Evolutionary conservation across 2,329 filamentous ascomycete genomes (phyloP).

Genomic region (Grosmannia serpens): DNA sequence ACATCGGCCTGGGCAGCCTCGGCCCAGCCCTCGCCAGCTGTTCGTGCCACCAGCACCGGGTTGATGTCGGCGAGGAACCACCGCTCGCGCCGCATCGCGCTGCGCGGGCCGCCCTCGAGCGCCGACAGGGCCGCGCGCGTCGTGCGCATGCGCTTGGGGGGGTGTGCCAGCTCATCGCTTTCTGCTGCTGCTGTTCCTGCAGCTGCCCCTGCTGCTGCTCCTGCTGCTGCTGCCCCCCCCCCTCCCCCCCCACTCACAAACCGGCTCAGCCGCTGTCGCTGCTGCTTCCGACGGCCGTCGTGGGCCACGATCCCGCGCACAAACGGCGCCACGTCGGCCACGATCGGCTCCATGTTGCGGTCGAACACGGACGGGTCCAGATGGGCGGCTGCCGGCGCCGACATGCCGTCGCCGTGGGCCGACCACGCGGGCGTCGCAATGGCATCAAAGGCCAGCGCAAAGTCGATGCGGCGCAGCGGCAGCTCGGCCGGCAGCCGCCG

Average conservation of each 20-base stretch:
- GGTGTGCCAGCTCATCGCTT: not conserved
- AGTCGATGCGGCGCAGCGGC: slow-evolving; percentile 36
- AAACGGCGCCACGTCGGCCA: slow-evolving; percentile 75
- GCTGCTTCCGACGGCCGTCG: slow-evolving; percentile 59
- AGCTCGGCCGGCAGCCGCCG: slow-evolving; percentile 16
- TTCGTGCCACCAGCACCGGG: slow-evolving; percentile 42
- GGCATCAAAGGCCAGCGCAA: slow-evolving; percentile 48
- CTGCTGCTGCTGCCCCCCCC: too few species aligned
- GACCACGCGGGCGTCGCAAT: slow-evolving; percentile 36
- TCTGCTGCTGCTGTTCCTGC: not conserved
- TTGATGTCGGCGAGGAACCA: slow-evolving; percentile 55
- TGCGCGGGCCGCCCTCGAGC: slow-evolving; percentile 54
- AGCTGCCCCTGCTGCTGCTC: slow-evolving; percentile 19
- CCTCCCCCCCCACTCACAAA: slow-evolving; percentile 26
- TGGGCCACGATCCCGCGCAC: slow-evolving; percentile 74
- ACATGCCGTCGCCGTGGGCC: slow-evolving; percentile 1
- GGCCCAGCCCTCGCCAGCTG: slow-evolving; percentile 28
- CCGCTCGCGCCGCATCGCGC: slow-evolving; percentile 48
- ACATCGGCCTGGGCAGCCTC: slow-evolving; percentile 4
- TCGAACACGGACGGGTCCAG: slow-evolving; percentile 51
- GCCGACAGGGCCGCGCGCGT: slow-evolving; percentile 60
- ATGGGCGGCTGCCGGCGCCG: slow-evolving; percentile 22
- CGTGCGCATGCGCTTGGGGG: slow-evolving; percentile 46
- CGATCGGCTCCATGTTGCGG: slow-evolving; percentile 34
- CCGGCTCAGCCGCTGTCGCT: slow-evolving; percentile 45